Percentiles rank a stretch among this genome's conserved stretches.
Evolutionary conservation across 2,329 filamentous ascomycete species (phyloP).

Genomic region (Ascochyta viciae-villosae): DNA sequence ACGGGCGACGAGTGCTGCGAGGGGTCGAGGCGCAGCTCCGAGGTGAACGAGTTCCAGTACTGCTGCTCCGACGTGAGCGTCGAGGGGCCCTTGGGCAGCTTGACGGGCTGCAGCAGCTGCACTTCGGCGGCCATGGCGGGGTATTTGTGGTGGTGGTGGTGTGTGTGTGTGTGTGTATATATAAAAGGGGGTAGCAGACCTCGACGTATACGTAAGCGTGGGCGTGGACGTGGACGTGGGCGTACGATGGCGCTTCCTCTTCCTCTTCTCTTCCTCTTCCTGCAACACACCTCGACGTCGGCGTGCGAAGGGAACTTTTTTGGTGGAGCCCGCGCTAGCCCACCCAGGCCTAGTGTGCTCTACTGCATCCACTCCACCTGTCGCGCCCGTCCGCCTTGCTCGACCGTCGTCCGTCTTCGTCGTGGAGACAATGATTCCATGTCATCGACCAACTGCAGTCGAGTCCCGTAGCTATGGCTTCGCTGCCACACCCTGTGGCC

Average conservation of each 20-base stretch:
- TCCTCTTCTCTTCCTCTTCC: too few relatives aligned
- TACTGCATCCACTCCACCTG: not conserved
- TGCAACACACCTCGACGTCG: too few relatives aligned
- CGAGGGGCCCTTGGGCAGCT: constrained; percentile 81
- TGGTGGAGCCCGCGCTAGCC: constrained; percentile 4
- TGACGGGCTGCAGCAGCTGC: constrained; percentile 78
- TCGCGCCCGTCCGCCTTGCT: too few relatives aligned
- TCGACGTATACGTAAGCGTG: too few relatives aligned
- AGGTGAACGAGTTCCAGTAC: constrained; percentile 96
- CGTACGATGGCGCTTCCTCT: too few relatives aligned
- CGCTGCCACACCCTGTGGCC: too few relatives aligned
- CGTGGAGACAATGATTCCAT: too few relatives aligned
- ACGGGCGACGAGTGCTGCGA: constrained; percentile 90
- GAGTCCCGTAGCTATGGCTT: too few relatives aligned
- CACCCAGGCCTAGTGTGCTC: constrained; percentile 1
- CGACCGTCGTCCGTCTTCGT: too few relatives aligned
- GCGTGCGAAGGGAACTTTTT: not conserved
- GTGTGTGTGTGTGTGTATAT: not conserved
- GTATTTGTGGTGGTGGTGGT: not conserved
- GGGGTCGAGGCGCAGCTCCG: constrained; percentile 80
- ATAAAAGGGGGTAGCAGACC: not conserved
- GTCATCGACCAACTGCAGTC: too few relatives aligned
- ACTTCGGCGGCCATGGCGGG: constrained; percentile 82
- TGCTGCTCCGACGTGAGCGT: constrained; percentile 89
- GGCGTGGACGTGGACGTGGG: too few relatives aligned